Percentiles rank a stretch among this genome's conserved stretches.
Conservation (phyloP, 1,284 basidiomycete genomes). For the Apiotrichum laibachii region DNA sequence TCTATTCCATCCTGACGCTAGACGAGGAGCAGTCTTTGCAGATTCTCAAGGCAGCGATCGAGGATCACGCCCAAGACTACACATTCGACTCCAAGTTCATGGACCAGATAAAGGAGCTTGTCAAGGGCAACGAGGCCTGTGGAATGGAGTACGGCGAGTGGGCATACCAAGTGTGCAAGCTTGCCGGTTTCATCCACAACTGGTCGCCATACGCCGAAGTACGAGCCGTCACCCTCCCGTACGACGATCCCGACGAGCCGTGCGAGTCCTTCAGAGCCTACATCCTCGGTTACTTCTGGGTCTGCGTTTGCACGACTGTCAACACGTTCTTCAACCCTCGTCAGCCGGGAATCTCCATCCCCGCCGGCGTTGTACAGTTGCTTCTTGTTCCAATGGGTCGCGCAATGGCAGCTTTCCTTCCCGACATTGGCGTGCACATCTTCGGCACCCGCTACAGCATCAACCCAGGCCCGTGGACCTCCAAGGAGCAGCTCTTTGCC, state of each 20-base stretch:
- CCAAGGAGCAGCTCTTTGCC: constrained; percentile 28
- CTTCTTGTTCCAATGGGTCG: constrained; percentile 5
- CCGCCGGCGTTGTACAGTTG: constrained; percentile 9
- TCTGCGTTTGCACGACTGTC: constrained; percentile 6
- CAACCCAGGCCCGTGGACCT: constrained; percentile 30
- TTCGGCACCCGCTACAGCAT: constrained; percentile 16
- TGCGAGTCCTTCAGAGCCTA: constrained; percentile 17
- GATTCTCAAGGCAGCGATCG: constrained; percentile 1
- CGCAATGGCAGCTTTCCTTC: not conserved
- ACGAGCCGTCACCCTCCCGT: constrained; percentile 14
- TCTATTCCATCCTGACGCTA: constrained; percentile 4
- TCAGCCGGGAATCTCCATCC: constrained; percentile 13
- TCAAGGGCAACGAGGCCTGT: constrained; percentile 6
- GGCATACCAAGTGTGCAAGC: constrained; percentile 1
- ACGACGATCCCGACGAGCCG: constrained; percentile 12
- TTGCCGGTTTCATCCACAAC: constrained; percentile 2
- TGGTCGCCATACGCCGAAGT: constrained; percentile 21
- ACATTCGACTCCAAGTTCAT: not conserved
- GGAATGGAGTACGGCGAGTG: constrained; percentile 13
- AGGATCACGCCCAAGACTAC: constrained; percentile 1
- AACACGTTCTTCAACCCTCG: constrained; percentile 16
- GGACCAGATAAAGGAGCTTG: constrained; percentile 4
- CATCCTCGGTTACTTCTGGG: constrained; percentile 13
- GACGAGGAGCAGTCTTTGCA: constrained; percentile 2
- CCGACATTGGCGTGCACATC: constrained; percentile 16